Conservation (phyloP, 345 rosid species). For the Diplotaxis tenuifolia region DNA sequence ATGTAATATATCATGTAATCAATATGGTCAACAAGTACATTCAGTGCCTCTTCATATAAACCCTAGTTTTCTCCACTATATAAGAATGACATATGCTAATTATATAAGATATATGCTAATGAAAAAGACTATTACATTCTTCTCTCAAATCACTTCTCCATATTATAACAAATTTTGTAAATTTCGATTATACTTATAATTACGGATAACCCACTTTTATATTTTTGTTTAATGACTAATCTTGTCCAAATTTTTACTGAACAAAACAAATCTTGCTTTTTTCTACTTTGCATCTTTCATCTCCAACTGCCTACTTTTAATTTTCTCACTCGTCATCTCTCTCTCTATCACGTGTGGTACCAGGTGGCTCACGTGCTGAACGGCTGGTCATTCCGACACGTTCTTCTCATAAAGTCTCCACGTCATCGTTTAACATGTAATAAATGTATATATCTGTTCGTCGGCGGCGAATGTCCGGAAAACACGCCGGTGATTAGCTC, state of each 20-base stretch:
- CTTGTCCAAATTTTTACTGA: neutral
- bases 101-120: too few relatives aligned
- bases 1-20: too few relatives aligned
- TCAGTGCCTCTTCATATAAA: too few relatives aligned
- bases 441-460: constrained; percentile 12
- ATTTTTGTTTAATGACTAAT: neutral
- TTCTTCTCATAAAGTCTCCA: constrained; percentile 15
- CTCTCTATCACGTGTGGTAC: constrained; percentile 18
- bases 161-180: too few relatives aligned
- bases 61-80: too few relatives aligned
- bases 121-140: too few relatives aligned
- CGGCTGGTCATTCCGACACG: constrained; percentile 17
- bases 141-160: too few relatives aligned
- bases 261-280: neutral
- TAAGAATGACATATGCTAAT: too few relatives aligned
- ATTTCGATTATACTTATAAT: neutral
- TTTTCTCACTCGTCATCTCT: neutral
- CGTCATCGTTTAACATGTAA: constrained; percentile 2
- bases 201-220: neutral
- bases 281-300: neutral
- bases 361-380: constrained; percentile 27
- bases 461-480: constrained; percentile 23
- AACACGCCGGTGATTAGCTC: constrained; percentile 28
- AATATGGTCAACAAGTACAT: too few relatives aligned
- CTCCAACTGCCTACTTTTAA: neutral